Percentiles rank a stretch among this genome's conserved stretches.
phyloP scores from a whole-genome alignment of 371 early-diverging fungal species.

The Syncephalastrum monosporum region DNA sequence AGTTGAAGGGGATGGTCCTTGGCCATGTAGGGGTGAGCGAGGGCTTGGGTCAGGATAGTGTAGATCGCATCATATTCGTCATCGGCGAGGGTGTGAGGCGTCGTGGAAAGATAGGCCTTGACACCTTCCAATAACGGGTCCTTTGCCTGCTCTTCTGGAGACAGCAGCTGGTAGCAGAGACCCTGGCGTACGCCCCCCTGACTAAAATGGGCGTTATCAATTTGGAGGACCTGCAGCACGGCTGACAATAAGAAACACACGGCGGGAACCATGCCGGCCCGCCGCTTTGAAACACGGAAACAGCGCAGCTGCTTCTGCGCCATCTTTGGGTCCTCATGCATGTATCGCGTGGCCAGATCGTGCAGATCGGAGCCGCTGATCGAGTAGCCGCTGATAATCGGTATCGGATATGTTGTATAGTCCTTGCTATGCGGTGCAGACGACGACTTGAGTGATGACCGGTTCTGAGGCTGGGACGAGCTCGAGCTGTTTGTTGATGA shows the following conservation, averaged over 20 bases:
- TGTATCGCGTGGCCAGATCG: conserved; percentile 32
- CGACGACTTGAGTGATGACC: background rate
- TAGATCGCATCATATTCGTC: conserved; percentile 40
- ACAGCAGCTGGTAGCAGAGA: conserved; percentile 49
- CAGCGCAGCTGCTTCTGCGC: conserved; percentile 35
- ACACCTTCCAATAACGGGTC: conserved; percentile 59
- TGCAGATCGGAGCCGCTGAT: conserved; percentile 42
- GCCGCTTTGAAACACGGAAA: conserved; percentile 60
- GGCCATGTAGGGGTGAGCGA: conserved; percentile 32
- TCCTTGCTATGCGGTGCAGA: conserved; percentile 3
- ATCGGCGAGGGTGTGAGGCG: conserved; percentile 17
- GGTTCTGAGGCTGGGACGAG: conserved; percentile 10
- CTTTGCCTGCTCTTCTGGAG: conserved; percentile 41
- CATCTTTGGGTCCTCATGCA: conserved; percentile 26
- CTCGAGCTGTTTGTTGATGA: background rate
- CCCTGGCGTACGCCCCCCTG: conserved; percentile 69
- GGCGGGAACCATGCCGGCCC: conserved; percentile 62
- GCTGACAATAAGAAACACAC: conserved; percentile 57
- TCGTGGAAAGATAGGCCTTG: conserved; percentile 38
- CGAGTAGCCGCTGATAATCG: conserved; percentile 61
- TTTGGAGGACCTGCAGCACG: conserved; percentile 47
- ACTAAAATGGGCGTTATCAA: conserved; percentile 52
- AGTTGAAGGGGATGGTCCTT: conserved; percentile 37
- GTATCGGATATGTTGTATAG: conserved; percentile 50
- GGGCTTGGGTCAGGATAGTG: conserved; percentile 26